Base-by-base conservation (phyloP, 2,329 filamentous ascomycete species). In the Verticillium nubilum region DNA sequence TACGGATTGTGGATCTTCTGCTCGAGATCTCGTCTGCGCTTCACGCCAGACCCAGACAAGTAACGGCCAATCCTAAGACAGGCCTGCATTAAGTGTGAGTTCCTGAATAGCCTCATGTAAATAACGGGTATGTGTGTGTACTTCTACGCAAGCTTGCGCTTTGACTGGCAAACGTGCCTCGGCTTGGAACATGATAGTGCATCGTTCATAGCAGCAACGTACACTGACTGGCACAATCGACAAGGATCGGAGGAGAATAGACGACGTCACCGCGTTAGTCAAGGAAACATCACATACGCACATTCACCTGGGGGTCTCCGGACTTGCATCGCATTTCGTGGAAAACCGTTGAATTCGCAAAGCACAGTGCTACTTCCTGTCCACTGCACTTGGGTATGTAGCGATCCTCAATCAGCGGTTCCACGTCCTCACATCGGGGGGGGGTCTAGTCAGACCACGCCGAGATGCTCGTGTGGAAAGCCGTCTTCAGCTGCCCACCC, bases 351-450 rank as follows among this genome's bases (percentile, higher is more conserved):
- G 77, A 81, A 81, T 83, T 85, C 78, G 80, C 81, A 80, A 81
- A 82, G 77, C 77, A 81, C 76, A 80, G 76, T 80, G 77, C 74
- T 74, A 75, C 73, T 70, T 68, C 65, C 69, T 72, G 71, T 71
- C 72, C 76, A 79, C 77, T 79, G 78, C 78, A 78, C 73, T 74
- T 69, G 78, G 78, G 79, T 83, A 83, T 83, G 79, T 79, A 83
- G 82, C 82, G 79, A 82, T 85, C 81, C 80, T 84, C 82, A 84
- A 83, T 76, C 77, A 81, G 80, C 79, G 74, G 77, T 76, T 81
- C 82, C 83, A 85, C 82, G 78, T 85, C 82, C 81, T 86, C 82
- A 75, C 78, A 77, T 76, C 74, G 70, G 72, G 42, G 71, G 67
- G 68, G 69, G 69, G 72, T 64, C 67, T 69, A 66, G 67, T 70